Conservation (phyloP, 2,329 filamentous ascomycete species). For the Fusarium globosum region DNA sequence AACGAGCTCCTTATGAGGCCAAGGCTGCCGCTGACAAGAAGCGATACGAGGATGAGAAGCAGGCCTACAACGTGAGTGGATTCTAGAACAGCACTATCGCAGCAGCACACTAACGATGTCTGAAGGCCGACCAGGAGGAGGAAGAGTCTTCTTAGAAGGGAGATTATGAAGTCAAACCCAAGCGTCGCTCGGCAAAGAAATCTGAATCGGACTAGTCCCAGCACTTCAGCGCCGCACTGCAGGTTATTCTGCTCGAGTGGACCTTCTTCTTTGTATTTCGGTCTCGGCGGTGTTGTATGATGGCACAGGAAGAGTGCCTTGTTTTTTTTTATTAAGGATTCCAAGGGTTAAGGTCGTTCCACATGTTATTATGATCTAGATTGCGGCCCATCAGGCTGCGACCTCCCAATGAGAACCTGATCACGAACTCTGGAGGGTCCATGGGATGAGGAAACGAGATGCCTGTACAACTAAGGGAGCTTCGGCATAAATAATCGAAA, state of each 20-base stretch:
- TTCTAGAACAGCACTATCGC: slow-evolving; percentile 11
- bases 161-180: slow-evolving; percentile 15
- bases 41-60: slow-evolving; percentile 98
- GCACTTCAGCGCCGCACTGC: slow-evolving; percentile 11
- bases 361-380: slow-evolving; percentile 49
- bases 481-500: slow-evolving; percentile 37
- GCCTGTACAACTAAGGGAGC: slow-evolving; percentile 47
- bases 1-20: slow-evolving; percentile 92
- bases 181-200: slow-evolving; percentile 24
- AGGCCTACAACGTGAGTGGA: slow-evolving; percentile 82
- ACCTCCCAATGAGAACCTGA: slow-evolving; percentile 42
- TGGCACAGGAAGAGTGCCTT: slow-evolving; percentile 54
- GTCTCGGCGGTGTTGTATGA: slow-evolving; percentile 57
- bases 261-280: slow-evolving; percentile 51
- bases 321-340: slow-evolving; percentile 51
- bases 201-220: slow-evolving; percentile 22
- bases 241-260: slow-evolving; percentile 29
- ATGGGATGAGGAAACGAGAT: slow-evolving; percentile 45
- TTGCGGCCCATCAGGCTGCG: slow-evolving; percentile 44
- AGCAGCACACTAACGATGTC: slow-evolving; percentile 44
- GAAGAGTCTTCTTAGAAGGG: slow-evolving; percentile 61
- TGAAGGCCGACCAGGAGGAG: slow-evolving; percentile 69
- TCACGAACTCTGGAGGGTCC: slow-evolving; percentile 37
- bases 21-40: slow-evolving; percentile 99
- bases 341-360: slow-evolving; percentile 50